Conservation (phyloP, 805 yeast genomes). For the Dipodascopsis uninucleata region DNA sequence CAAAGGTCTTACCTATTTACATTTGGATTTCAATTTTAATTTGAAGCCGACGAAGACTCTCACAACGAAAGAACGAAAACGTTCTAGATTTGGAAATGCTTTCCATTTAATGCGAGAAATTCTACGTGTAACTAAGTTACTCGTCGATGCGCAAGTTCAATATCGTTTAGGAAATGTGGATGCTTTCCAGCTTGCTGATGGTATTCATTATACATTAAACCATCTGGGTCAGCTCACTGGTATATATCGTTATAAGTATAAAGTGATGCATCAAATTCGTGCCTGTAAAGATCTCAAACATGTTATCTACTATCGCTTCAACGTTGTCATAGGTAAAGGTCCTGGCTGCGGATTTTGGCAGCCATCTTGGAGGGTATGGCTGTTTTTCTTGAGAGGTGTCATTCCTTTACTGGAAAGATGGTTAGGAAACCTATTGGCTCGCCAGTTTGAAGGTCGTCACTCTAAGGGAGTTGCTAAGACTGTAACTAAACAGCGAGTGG, state of each 20-base stretch:
- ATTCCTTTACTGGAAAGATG: slow-evolving; percentile 90
- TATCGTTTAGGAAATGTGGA: slow-evolving; percentile 86
- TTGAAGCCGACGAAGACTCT: slow-evolving; percentile 93
- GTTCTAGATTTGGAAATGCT: slow-evolving; percentile 93
- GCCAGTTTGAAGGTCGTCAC: slow-evolving; percentile 95
- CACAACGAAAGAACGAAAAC: slow-evolving; percentile 93
- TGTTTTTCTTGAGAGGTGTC: slow-evolving; percentile 83
- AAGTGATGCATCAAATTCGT: slow-evolving; percentile 96
- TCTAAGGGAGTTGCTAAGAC: slow-evolving; percentile 90
- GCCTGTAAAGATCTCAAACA: slow-evolving; percentile 95
- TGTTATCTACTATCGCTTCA: slow-evolving; percentile 80
- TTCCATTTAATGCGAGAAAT: slow-evolving; percentile 92
- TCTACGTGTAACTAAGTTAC: slow-evolving; percentile 70
- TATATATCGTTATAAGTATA: slow-evolving; percentile 91
- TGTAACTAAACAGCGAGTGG: slow-evolving; percentile 91
- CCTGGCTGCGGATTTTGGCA: slow-evolving; percentile 99
- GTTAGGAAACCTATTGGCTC: slow-evolving; percentile 83
- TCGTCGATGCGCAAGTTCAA: slow-evolving; percentile 93
- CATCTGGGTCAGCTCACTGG: slow-evolving; percentile 97
- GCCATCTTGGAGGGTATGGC: slow-evolving; percentile 98
- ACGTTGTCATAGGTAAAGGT: slow-evolving; percentile 86
- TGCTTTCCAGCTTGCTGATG: slow-evolving; percentile 93
- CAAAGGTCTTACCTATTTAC: slow-evolving; percentile 86
- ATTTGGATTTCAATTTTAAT: slow-evolving; percentile 92
- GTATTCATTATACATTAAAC: slow-evolving; percentile 80